phyloP scores from a whole-genome alignment of 2,329 filamentous ascomycete genomes.

The Alternaria brassicicola region DNA sequence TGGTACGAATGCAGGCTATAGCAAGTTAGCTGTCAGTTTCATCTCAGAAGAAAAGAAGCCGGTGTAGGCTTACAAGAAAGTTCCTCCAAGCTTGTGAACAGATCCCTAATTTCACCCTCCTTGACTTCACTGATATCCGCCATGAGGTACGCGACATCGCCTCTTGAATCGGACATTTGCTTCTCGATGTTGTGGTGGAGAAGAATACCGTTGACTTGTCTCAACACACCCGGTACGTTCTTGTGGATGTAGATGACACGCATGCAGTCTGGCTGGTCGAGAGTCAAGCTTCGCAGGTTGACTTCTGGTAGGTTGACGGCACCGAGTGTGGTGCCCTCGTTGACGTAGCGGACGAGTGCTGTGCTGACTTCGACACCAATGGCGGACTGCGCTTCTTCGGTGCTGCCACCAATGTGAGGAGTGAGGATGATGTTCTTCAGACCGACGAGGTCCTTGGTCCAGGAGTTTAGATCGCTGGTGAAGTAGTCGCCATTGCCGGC shows the following conservation, averaged over 20 bases:
- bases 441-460: constrained; percentile 81
- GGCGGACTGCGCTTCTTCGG: constrained; percentile 94
- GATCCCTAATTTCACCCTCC: constrained; percentile 78
- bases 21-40: neutral
- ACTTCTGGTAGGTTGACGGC: constrained; percentile 98
- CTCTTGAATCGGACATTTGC: constrained; percentile 95
- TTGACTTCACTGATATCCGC: constrained; percentile 92
- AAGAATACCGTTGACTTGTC: constrained; percentile 93
- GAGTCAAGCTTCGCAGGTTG: constrained; percentile 83
- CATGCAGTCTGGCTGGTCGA: constrained; percentile 87
- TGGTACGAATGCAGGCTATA: constrained; percentile 52
- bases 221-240: constrained; percentile 93
- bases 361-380: constrained; percentile 94
- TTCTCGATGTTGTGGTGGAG: constrained; percentile 98
- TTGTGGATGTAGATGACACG: constrained; percentile 96
- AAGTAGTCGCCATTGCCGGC: constrained; percentile 96
- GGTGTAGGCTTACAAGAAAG: constrained; percentile 70
- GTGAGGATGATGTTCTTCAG: constrained; percentile 94
- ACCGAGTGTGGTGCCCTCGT: constrained; percentile 87
- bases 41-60: neutral
- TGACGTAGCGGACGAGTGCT: constrained; percentile 90
- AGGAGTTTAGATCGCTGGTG: constrained; percentile 78
- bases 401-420: constrained; percentile 96
- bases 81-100: constrained; percentile 81
- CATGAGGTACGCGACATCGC: constrained; percentile 95